Conservation (phyloP, 352 stramenopile genomes). For the Thalassiosira tumida region DNA sequence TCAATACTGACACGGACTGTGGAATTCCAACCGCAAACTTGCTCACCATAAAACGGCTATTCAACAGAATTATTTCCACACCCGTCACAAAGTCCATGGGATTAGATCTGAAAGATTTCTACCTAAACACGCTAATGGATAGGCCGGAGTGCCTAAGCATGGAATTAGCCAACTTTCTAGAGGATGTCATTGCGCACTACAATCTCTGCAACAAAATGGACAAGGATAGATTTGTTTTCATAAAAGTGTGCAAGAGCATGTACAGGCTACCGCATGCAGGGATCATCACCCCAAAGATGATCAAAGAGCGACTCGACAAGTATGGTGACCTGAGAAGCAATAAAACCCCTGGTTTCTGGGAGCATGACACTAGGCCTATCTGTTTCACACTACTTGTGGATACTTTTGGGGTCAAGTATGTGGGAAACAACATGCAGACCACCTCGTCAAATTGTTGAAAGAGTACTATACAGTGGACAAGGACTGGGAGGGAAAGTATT, state of each 20-base stretch:
- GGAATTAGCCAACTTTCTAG: not conserved
- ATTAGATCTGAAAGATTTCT: slow-evolving; percentile 63
- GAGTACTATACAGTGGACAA: slow-evolving; percentile 29
- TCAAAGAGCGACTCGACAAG: not conserved
- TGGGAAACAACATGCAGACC: slow-evolving; percentile 24
- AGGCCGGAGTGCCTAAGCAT: slow-evolving; percentile 68
- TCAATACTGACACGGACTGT: not conserved
- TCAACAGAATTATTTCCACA: slow-evolving; percentile 67
- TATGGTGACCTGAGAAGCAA: slow-evolving; percentile 18
- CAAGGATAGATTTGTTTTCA: slow-evolving; percentile 44
- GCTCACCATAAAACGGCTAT: slow-evolving; percentile 45
- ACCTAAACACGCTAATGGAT: slow-evolving; percentile 44
- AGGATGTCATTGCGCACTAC: not conserved
- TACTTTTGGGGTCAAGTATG: slow-evolving; percentile 22
- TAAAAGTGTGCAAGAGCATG: slow-evolving; percentile 61
- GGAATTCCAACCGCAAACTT: slow-evolving; percentile 48
- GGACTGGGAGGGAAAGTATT: slow-evolving; percentile 53
- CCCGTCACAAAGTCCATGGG: slow-evolving; percentile 38
- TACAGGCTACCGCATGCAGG: slow-evolving; percentile 65
- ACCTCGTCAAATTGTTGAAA: slow-evolving; percentile 47
- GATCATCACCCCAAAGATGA: slow-evolving; percentile 32
- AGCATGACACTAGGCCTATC: slow-evolving; percentile 45
- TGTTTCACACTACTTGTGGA: slow-evolving; percentile 66
- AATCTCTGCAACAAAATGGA: not conserved
- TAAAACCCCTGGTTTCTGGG: slow-evolving; percentile 75